Base-by-base conservation (phyloP, 768 basidiomycete species). In the Podaxis sp. region DNA sequence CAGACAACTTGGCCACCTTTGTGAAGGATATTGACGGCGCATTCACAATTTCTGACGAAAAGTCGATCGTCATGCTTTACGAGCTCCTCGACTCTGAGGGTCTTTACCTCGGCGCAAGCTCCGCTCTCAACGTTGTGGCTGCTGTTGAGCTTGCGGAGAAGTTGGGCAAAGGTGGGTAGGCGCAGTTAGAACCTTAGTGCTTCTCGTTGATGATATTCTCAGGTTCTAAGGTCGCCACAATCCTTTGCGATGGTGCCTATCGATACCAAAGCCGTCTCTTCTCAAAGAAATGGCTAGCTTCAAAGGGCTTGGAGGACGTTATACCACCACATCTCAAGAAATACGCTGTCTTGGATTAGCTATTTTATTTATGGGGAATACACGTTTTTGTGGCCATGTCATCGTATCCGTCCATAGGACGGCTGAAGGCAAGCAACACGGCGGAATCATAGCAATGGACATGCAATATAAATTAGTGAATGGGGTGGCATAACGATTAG, bases 251-350 rank as follows among this genome's bases (percentile, higher is more conserved):
- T 71, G 97, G 96, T 6, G 97, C 97, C 50, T 96, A 98, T 71
- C 85, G 97, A 71, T 97, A 99, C 71, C 97, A 98, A 77, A 96
- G 93, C 64, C 85, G 97, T 11, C 78, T 99, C 38, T 99, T 99
- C 79, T 97, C 95, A 15, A 91, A 91, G 73, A 85, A 86, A 67
- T 99, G 97, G 97, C 77, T 99, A 52, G 79, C 87, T 71, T 78
- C 82, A 38, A 98, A 98, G 72, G 87, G 82, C 0, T 78, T 99
- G 55, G 81, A 84, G 46, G 78, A 82, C 37, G 87, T 89, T 24
- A 93, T 99, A 69, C 96, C 97, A 1, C 80, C 84, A 52, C 82
- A 91, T 66, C 74, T 98, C 65, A 89, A 86, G 74, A 96, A 96
- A 72, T 98, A 99, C 71, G 84, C 87, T 64, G 93, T 98, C 37